Conservation (phyloP, 768 basidiomycete species). For the Erythrobasidium yunnanense region DNA sequence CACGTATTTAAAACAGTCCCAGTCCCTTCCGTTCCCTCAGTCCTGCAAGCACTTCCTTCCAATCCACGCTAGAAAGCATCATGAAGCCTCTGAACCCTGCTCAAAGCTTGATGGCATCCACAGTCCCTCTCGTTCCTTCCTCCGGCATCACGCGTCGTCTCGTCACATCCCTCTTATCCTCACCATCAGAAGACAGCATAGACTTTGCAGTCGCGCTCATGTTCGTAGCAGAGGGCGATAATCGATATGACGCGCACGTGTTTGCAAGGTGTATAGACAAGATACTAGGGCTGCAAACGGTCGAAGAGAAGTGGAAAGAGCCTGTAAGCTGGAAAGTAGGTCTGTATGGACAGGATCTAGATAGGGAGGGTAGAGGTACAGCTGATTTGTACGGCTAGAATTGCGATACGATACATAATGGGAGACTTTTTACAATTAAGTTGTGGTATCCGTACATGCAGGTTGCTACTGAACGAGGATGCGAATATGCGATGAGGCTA, state of each 20-base stretch:
- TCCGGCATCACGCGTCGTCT: conserved; percentile 23
- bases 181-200: background rate
- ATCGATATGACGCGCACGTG: conserved; percentile 19
- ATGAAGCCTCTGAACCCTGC: background rate
- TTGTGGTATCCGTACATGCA: too few species aligned
- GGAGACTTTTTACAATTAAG: too few species aligned
- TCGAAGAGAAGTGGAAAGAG: conserved; percentile 10
- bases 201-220: conserved; percentile 6
- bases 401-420: too few species aligned
- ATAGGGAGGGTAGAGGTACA: background rate
- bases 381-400: too few species aligned
- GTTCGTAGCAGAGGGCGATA: conserved; percentile 23
- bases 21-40: conserved; percentile 9
- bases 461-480: too few species aligned
- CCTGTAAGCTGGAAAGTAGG: conserved; percentile 24
- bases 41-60: background rate
- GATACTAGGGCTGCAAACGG: background rate
- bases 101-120: background rate
- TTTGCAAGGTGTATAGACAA: conserved; percentile 10
- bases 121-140: conserved; percentile 6
- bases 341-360: conserved; percentile 6
- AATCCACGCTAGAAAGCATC: background rate
- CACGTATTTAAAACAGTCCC: background rate
- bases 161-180: background rate
- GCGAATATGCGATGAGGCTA: too few species aligned